phyloP scores from a whole-genome alignment of 805 yeast genomes.

The Vanderwaltozyma yarrowii region DNA sequence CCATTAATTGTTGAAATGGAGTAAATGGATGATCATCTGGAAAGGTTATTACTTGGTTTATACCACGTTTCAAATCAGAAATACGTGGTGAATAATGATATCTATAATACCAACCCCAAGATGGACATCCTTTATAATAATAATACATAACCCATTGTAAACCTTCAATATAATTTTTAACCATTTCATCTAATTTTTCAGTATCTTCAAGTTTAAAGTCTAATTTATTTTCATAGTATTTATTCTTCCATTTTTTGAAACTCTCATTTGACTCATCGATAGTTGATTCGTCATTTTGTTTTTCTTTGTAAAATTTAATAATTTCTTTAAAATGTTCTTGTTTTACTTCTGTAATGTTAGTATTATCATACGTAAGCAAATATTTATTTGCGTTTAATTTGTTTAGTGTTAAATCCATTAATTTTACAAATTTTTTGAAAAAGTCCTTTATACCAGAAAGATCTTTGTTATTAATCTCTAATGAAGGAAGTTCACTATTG shows the following conservation, averaged over 20 bases:
- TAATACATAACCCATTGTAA: conserved; percentile 92
- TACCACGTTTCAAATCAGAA: conserved; percentile 70
- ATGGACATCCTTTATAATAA: conserved; percentile 81
- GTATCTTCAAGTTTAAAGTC: conserved; percentile 46
- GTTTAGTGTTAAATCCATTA: too few species aligned
- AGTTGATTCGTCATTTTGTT: neutral
- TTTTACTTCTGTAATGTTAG: too few species aligned
- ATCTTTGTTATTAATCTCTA: conserved; percentile 31
- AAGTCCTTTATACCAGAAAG: too few species aligned
- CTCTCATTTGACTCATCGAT: neutral
- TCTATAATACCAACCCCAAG: conserved; percentile 92
- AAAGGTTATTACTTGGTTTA: conserved; percentile 52
- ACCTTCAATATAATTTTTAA: conserved; percentile 83
- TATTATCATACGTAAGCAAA: too few species aligned
- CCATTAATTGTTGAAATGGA: conserved; percentile 95
- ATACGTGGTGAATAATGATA: conserved; percentile 93
- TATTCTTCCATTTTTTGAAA: neutral
- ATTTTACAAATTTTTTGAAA: too few species aligned
- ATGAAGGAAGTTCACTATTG: conserved; percentile 37
- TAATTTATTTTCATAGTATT: neutral
- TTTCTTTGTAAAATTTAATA: neutral
- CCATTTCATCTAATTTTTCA: conserved; percentile 46
- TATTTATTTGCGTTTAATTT: too few species aligned
- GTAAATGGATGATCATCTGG: conserved; percentile 67
- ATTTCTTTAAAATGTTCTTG: too few species aligned